Evolutionary conservation across 1,139 yeast genomes (phyloP).

Genomic region (Zygoascus hellenicus): DNA sequence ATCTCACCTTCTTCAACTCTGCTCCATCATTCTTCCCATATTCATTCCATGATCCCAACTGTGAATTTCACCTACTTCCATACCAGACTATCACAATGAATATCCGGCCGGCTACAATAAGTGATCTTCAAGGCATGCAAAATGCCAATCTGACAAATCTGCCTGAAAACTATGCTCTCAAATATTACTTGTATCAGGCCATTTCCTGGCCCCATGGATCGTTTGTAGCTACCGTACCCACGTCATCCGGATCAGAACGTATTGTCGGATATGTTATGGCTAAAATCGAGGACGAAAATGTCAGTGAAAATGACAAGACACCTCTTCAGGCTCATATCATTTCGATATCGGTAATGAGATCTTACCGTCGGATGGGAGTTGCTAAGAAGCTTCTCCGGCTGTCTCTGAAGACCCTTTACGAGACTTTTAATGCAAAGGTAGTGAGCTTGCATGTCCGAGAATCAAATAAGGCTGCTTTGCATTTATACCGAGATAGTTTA

Average conservation of each 20-base stretch:
- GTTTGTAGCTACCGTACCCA: conserved; percentile 83
- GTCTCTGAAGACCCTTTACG: conserved; percentile 73
- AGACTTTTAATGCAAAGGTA: conserved; percentile 73
- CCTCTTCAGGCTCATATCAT: conserved; percentile 93
- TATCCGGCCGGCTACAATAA: conserved; percentile 80
- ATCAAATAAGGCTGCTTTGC: conserved; percentile 90
- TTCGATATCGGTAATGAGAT: conserved; percentile 88
- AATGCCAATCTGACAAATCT: conserved; percentile 88
- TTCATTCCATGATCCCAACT: no score
- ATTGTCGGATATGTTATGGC: conserved; percentile 93
- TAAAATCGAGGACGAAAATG: conserved; percentile 75
- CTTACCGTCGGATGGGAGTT: conserved; percentile 89
- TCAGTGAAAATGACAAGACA: conserved; percentile 33
- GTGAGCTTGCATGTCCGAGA: conserved; percentile 92
- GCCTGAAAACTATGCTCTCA: conserved; percentile 91
- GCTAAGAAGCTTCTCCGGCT: conserved; percentile 94
- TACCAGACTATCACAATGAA: conserved; percentile 42
- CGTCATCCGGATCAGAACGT: conserved; percentile 50
- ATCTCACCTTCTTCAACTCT: no score
- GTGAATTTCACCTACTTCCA: neutral
- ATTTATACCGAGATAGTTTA: conserved; percentile 81
- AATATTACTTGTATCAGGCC: conserved; percentile 89
- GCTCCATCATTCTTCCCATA: no score
- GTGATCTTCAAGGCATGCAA: conserved; percentile 92
- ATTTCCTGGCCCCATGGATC: conserved; percentile 98